phyloP scores from a whole-genome alignment of 768 basidiomycete species.

The Cyathus striatus region DNA sequence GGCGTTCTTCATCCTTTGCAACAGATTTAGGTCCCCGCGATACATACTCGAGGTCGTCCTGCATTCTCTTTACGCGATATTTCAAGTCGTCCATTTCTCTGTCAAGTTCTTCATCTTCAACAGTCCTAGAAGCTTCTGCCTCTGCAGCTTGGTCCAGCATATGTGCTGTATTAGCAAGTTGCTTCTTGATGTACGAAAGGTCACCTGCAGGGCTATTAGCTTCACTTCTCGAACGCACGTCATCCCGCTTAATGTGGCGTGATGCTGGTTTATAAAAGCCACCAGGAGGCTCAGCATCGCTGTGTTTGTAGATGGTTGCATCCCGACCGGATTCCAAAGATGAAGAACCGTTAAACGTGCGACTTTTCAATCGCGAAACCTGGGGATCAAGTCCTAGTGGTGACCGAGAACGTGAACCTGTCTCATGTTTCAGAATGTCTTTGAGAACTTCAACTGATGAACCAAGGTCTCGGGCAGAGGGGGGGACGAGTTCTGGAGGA shows the following conservation, averaged over 20 bases:
- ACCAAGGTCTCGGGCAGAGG: slow-evolving; percentile 86
- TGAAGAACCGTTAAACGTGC: slow-evolving; percentile 60
- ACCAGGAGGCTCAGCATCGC: slow-evolving; percentile 50
- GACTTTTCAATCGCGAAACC: slow-evolving; percentile 58
- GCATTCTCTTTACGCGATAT: slow-evolving; percentile 79
- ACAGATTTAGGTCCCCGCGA: slow-evolving; percentile 66
- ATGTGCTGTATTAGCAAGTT: slow-evolving; percentile 71
- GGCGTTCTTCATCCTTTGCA: slow-evolving; percentile 79
- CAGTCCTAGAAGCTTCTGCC: slow-evolving; percentile 54
- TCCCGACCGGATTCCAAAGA: slow-evolving; percentile 64
- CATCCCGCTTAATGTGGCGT: slow-evolving; percentile 81
- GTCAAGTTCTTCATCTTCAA: slow-evolving; percentile 88
- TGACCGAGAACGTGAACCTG: slow-evolving; percentile 63
- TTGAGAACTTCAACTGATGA: slow-evolving; percentile 87
- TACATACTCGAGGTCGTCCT: slow-evolving; percentile 89
- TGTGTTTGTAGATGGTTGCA: slow-evolving; percentile 90
- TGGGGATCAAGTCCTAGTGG: slow-evolving; percentile 45
- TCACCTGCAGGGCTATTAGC: slow-evolving; percentile 60
- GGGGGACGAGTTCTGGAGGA: slow-evolving; percentile 86
- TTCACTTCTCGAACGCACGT: slow-evolving; percentile 72
- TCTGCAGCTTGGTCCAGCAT: slow-evolving; percentile 73
- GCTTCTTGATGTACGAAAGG: slow-evolving; percentile 81
- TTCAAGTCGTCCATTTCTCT: slow-evolving; percentile 84
- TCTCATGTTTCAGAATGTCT: slow-evolving; percentile 82
- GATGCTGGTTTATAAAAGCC: slow-evolving; percentile 76